Percentiles rank a stretch among this genome's conserved stretches.
These are phyloP conservation scores for Lyophyllum atratum DNA, from an alignment of 768 basidiomycete genomes.

Conservation along the genomic window DNA sequence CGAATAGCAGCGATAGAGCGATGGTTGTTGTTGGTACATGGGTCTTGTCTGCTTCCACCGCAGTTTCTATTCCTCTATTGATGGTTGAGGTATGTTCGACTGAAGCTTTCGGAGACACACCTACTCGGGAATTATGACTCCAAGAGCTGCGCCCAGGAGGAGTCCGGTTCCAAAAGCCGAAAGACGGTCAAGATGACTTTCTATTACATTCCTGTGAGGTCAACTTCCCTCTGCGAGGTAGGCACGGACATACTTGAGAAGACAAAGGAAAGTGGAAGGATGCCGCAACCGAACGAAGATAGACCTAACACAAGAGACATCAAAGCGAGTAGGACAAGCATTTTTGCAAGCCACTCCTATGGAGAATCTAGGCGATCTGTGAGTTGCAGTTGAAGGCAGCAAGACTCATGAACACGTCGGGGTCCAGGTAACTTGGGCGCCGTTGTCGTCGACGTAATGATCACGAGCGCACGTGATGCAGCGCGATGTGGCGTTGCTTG, in stretches of 20 bases:
- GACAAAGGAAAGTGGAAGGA: slow-evolving; percentile 72
- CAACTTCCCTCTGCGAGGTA: neutral
- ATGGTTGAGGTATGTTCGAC: neutral
- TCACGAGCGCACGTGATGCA: slow-evolving; percentile 1
- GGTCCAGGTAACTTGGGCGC: neutral
- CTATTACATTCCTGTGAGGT: slow-evolving; percentile 19
- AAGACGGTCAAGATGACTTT: slow-evolving; percentile 42
- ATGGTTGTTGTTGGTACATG: slow-evolving; percentile 53
- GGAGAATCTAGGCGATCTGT: neutral
- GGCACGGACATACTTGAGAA: slow-evolving; percentile 59
- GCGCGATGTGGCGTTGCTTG: neutral
- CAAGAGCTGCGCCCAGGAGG: slow-evolving; percentile 85
- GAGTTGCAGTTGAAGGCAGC: neutral
- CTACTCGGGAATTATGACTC: slow-evolving; percentile 93
- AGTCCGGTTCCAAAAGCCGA: slow-evolving; percentile 76
- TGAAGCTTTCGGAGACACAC: slow-evolving; percentile 28
- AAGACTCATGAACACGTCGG: neutral
- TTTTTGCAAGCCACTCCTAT: slow-evolving; percentile 12
- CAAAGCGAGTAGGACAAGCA: slow-evolving; percentile 43
- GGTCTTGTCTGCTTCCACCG: slow-evolving; percentile 38
- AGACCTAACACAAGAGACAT: slow-evolving; percentile 67
- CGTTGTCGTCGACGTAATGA: neutral
- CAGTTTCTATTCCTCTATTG: slow-evolving; percentile 73
- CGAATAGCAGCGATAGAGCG: slow-evolving; percentile 63
- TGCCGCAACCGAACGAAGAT: slow-evolving; percentile 68